Evolutionary conservation across 2,329 filamentous ascomycete species (phyloP).

Genomic region (Fusarium fujikuroi): DNA sequence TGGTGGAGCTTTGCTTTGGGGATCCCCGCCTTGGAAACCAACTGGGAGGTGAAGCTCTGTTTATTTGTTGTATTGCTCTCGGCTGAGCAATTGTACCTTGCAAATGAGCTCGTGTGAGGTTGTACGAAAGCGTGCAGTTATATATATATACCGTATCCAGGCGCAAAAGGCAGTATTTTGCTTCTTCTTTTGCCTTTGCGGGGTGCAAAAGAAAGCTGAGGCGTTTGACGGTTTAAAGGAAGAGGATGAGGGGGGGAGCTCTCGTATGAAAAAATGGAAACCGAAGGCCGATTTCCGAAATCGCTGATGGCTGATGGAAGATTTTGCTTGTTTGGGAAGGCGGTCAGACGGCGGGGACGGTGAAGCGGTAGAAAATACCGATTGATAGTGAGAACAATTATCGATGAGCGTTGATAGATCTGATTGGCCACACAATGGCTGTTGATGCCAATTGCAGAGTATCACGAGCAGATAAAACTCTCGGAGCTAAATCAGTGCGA

Average conservation of each 20-base stretch:
- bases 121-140: neutral
- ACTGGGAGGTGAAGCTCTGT: constrained; percentile 19
- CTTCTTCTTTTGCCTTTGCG: constrained; percentile 5
- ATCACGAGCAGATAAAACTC: neutral
- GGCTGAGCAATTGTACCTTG: constrained; percentile 22
- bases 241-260: constrained; percentile 32
- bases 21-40: constrained; percentile 33
- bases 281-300: constrained; percentile 30
- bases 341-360: constrained; percentile 27
- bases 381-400: neutral
- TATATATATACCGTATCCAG: constrained; percentile 16
- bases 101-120: neutral
- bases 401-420: neutral
- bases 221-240: constrained; percentile 26
- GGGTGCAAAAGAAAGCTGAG: constrained; percentile 12
- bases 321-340: constrained; percentile 21
- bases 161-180: neutral
- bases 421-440: constrained; percentile 19
- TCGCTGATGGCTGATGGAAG: constrained; percentile 12
- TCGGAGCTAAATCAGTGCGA: neutral
- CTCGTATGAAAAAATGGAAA: constrained; percentile 31
- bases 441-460: neutral
- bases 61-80: neutral
- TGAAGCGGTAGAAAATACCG: constrained; percentile 24
- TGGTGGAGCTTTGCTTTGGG: constrained; percentile 23